A percentile compares a stretch with the other conserved stretches of the same genome.
phyloP scores from a whole-genome alignment of 805 yeast species.

The Ogataea henricii region DNA sequence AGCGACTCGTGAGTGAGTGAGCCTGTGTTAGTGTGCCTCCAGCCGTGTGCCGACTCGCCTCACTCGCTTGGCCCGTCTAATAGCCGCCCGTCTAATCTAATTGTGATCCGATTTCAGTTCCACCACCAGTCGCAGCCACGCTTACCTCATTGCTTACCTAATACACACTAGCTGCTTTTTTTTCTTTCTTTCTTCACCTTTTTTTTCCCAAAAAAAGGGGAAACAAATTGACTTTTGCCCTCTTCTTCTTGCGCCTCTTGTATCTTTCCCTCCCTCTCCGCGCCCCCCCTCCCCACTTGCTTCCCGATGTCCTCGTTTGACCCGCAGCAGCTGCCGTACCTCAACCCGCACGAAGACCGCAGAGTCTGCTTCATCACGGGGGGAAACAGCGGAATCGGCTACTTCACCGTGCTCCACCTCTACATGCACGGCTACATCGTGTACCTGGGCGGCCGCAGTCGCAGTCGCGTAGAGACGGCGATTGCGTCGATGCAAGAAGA shows the following conservation, averaged over 20 bases:
- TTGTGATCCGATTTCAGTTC: too few relatives aligned
- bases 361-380: slow-evolving; percentile 77
- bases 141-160: too few relatives aligned
- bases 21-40: too few relatives aligned
- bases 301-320: slow-evolving; percentile 21
- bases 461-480: slow-evolving; percentile 55
- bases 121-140: too few relatives aligned
- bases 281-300: not conserved
- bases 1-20: not conserved
- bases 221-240: too few relatives aligned
- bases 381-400: slow-evolving; percentile 82
- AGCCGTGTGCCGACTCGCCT: too few relatives aligned
- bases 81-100: too few relatives aligned
- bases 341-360: slow-evolving; percentile 54
- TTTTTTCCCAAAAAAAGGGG: too few relatives aligned
- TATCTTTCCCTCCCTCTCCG: not conserved
- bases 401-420: slow-evolving; percentile 70
- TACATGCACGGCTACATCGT: slow-evolving; percentile 78
- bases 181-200: too few relatives aligned
- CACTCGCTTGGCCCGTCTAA: too few relatives aligned
- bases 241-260: not conserved
- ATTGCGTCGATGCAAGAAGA: slow-evolving; percentile 56
- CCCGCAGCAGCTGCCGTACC: slow-evolving; percentile 60
- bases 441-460: slow-evolving; percentile 73
- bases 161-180: too few relatives aligned